Evolutionary conservation across 2,329 filamentous ascomycete species (phyloP).

Genomic region (Phaeosphaeria sp.): DNA sequence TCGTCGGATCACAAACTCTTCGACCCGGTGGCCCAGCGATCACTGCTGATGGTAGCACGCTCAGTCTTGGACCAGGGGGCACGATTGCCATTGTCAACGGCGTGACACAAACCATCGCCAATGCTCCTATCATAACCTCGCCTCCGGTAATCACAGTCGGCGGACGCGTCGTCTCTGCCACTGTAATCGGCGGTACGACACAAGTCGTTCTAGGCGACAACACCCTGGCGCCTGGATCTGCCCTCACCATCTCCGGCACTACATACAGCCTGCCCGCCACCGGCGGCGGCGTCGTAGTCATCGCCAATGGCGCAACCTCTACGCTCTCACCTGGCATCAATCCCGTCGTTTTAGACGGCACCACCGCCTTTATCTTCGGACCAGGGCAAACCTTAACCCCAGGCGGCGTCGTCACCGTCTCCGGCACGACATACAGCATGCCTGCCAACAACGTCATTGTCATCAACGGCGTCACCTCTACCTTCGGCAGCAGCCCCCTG

Average conservation of each 20-base stretch:
- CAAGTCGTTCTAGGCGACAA: conserved; percentile 26
- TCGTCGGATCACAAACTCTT: conserved; percentile 44
- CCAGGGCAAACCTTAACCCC: conserved; percentile 34
- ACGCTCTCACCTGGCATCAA: conserved; percentile 21
- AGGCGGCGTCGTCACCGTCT: conserved; percentile 33
- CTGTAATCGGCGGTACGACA: conserved; percentile 32
- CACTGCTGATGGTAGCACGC: conserved; percentile 43
- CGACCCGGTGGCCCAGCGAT: conserved; percentile 44
- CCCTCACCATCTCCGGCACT: conserved; percentile 32
- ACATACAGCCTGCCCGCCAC: conserved; percentile 32
- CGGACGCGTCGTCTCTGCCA: conserved; percentile 27
- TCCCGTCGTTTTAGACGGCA: conserved; percentile 24
- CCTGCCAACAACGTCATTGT: conserved; percentile 32
- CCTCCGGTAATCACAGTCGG: conserved; percentile 29
- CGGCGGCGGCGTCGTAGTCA: conserved; percentile 24
- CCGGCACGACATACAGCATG: conserved; percentile 38
- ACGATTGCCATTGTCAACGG: conserved; percentile 48
- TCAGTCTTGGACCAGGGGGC: conserved; percentile 45
- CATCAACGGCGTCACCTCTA: conserved; percentile 37
- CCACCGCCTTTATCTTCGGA: conserved; percentile 33
- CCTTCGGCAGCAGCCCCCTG: conserved; percentile 14
- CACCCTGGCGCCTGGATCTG: conserved; percentile 28
- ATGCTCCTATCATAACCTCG: conserved; percentile 18
- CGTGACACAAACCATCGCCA: conserved; percentile 34
- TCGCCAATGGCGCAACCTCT: conserved; percentile 31